Base-by-base conservation (phyloP, 2,329 filamentous ascomycete species). In the Aspergillus glaucus region DNA sequence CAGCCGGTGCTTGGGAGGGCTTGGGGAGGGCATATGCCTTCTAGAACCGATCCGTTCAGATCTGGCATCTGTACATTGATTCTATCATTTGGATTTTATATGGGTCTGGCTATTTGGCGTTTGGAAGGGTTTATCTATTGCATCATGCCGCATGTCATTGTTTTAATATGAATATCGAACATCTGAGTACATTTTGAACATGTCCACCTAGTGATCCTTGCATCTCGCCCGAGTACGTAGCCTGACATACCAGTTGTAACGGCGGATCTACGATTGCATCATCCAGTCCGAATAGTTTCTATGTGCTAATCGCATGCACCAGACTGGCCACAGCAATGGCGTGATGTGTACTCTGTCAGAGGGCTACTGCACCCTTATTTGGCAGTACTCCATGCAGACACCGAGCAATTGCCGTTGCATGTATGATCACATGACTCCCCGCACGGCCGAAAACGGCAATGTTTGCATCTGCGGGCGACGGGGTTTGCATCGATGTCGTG, bases 401-500 rank as follows among this genome's bases (percentile, higher is more conserved):
- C 26, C 26, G 26, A 30, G 34, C 34, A n/a, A 36, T 36, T 36
- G 34, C 34, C 26, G 26, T 30, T 30, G 26, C 10, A 12, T 30
- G 4, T 3, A 17, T 9, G n/a, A 56, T 66, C 63, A 66, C 62
- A 58, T 55, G 63, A 58, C 52, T 55, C 54, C 54, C 56, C 59
- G 59, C 60, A 51, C 55, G 43, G 9, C 59, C 56, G 39, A 44
- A 63, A 54, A 8, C 3, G 55, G 63, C 17, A 17, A 30, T 26
- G 41, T 43, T 43, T 43, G 41, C 41, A 43, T 26, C 22, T 21
- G 21, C 41, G 14, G 21, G 22, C 22, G n/a, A 28, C 21, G 14
- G 41, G 44, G 61, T 67, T 68, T 65, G 62, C 66, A 68, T 62
- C 66, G 69, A 73, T 73, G 69, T 71, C 70, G 70, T 72, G 69